Evolutionary conservation across 2,329 filamentous ascomycete species (phyloP).

Genomic region (Alternaria burnsii): DNA sequence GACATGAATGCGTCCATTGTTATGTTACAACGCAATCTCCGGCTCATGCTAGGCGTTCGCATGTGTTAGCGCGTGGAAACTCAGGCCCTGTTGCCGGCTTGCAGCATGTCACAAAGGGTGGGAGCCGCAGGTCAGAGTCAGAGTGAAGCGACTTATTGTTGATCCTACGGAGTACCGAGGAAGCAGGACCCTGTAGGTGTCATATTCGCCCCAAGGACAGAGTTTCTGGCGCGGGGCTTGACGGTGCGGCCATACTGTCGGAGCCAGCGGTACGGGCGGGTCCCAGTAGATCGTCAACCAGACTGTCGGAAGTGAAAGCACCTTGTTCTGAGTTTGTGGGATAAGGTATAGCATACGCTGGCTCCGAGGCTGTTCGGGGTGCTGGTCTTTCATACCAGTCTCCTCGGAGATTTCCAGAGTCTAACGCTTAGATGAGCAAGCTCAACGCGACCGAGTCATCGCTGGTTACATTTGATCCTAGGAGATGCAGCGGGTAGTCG

Average conservation of each 20-base stretch:
- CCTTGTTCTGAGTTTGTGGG: not conserved
- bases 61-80: slow-evolving; percentile 5
- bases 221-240: slow-evolving; percentile 2
- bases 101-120: not conserved
- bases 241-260: slow-evolving; percentile 5
- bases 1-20: slow-evolving; percentile 8
- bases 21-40: slow-evolving; percentile 20
- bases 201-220: not conserved
- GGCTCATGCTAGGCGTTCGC: slow-evolving; percentile 5
- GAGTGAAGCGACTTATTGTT: not conserved
- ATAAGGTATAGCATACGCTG: not conserved
- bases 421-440: not conserved
- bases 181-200: not conserved
- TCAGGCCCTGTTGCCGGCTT: slow-evolving; percentile 4
- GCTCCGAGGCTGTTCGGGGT: not conserved
- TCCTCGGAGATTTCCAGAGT: not conserved
- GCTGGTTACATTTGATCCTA: slow-evolving; percentile 2
- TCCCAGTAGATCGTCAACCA: slow-evolving; percentile 7
- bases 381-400: not conserved
- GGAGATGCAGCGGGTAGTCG: slow-evolving; percentile 8
- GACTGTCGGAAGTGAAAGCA: slow-evolving; percentile 5
- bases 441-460: slow-evolving; percentile 4
- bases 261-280: slow-evolving; percentile 1
- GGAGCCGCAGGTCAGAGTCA: slow-evolving; percentile 2
- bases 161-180: not conserved